Evolutionary conservation across 1,139 yeast species (phyloP).

Genomic region (Meyerozyma smithsonii): DNA sequence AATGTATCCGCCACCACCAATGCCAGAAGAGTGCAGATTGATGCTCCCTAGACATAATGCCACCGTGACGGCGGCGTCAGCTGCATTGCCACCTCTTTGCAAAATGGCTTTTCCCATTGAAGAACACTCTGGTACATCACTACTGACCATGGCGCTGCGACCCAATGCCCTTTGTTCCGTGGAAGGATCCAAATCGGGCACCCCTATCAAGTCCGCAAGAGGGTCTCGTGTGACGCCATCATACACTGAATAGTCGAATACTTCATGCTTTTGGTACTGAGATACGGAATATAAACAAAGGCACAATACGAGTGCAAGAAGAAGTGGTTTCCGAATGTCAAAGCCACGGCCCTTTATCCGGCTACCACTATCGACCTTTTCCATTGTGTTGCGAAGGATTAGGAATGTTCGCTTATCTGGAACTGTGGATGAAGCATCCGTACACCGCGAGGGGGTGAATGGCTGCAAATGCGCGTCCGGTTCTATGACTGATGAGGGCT

Average conservation of each 20-base stretch:
- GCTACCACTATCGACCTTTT: neutral
- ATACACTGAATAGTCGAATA: neutral
- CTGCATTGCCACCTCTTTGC: conserved; percentile 68
- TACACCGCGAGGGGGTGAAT: too few species aligned
- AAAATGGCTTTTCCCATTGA: conserved; percentile 61
- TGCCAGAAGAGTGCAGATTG: conserved; percentile 81
- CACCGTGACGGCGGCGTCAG: conserved; percentile 88
- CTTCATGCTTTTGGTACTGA: neutral
- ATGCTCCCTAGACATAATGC: conserved; percentile 84
- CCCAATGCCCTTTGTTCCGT: conserved; percentile 26
- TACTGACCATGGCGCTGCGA: conserved; percentile 62
- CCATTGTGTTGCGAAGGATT: neutral
- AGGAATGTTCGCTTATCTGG: neutral
- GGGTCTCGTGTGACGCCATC: conserved; percentile 16
- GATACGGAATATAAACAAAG: neutral
- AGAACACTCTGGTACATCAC: conserved; percentile 73
- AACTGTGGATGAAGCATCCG: too few species aligned
- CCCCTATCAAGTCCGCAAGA: conserved; percentile 26
- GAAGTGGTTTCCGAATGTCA: neutral
- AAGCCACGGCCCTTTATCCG: neutral
- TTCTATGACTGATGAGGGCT: too few species aligned
- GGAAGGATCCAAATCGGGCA: conserved; percentile 33
- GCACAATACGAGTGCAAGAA: neutral
- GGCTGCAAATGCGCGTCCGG: neutral
- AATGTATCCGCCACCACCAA: conserved; percentile 89